Percentiles rank a stretch among this genome's conserved stretches.
These are phyloP conservation scores for Talaromyces nanjingensis DNA, from an alignment of 495 filamentous ascomycete species.

Conservation along the genomic window DNA sequence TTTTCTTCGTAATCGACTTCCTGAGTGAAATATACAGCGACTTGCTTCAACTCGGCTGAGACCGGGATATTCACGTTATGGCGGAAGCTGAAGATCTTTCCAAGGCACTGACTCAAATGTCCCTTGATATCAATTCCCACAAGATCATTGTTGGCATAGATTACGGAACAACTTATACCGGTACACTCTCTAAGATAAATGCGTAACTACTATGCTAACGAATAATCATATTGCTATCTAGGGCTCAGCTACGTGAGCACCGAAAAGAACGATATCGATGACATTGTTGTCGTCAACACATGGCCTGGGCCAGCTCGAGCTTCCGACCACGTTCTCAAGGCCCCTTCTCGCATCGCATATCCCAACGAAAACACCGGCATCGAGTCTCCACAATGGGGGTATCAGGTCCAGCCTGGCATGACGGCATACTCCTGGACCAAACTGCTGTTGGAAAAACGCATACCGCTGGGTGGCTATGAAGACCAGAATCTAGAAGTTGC, in stretches of 20 bases:
- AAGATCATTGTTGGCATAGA: slow-evolving; percentile 33
- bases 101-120: not conserved
- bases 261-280: slow-evolving; percentile 4
- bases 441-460: slow-evolving; percentile 14
- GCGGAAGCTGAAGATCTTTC: not conserved
- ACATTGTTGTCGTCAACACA: slow-evolving; percentile 12
- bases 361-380: slow-evolving; percentile 4
- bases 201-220: not conserved
- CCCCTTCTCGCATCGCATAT: slow-evolving; percentile 14
- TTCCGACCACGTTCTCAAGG: slow-evolving; percentile 9
- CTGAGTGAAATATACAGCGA: not conserved
- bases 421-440: slow-evolving; percentile 16
- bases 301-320: slow-evolving; percentile 12
- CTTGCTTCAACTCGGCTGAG: not conserved
- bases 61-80: not conserved
- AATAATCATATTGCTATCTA: not conserved
- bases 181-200: not conserved
- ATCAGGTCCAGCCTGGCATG: slow-evolving; percentile 12
- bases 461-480: slow-evolving; percentile 11
- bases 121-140: not conserved
- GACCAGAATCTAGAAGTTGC: slow-evolving; percentile 3
- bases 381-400: slow-evolving; percentile 11
- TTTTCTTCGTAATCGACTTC: not conserved
- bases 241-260: slow-evolving; percentile 11
- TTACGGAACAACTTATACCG: slow-evolving; percentile 39